A percentile compares a stretch with the other conserved stretches of the same genome.
These are phyloP conservation scores for Cantharellus cinnabarinus DNA, from an alignment of 768 basidiomycete species.

Conservation along the genomic window DNA sequence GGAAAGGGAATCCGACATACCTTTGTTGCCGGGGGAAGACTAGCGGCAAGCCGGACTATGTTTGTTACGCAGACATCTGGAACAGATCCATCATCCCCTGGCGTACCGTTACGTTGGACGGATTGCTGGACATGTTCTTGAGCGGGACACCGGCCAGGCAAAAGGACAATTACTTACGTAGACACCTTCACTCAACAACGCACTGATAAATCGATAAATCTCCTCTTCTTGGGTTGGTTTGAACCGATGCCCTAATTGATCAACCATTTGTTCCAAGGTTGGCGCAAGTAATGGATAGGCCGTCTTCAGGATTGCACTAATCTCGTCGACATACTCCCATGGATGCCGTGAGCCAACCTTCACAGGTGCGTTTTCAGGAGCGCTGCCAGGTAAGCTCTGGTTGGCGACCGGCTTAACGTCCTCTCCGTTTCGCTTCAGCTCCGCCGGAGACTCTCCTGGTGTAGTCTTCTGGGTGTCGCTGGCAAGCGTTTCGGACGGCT, in stretches of 20 bases:
- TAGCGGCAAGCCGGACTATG: constrained; percentile 19
- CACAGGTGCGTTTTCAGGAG: constrained; percentile 3
- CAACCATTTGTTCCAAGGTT: constrained; percentile 91
- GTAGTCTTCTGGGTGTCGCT: background rate
- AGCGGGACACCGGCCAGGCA: background rate
- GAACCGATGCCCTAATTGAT: constrained; percentile 79
- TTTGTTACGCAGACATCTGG: constrained; percentile 17
- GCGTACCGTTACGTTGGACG: constrained; percentile 15
- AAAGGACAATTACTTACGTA: constrained; percentile 28
- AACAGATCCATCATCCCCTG: constrained; percentile 19
- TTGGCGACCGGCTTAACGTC: background rate
- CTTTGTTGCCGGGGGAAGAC: constrained; percentile 12
- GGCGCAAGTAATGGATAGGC: constrained; percentile 86
- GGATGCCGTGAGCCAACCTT: constrained; percentile 28
- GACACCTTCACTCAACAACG: constrained; percentile 73
- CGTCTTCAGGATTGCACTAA: constrained; percentile 84
- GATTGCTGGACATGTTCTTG: constrained; percentile 16
- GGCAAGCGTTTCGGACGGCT: background rate
- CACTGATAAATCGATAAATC: constrained; percentile 73
- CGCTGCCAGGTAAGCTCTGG: background rate
- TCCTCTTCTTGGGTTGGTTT: constrained; percentile 84
- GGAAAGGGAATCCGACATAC: background rate
- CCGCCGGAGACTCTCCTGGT: background rate
- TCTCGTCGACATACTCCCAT: constrained; percentile 83
- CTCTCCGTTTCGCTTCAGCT: background rate